Base-by-base conservation (phyloP, 169 alveolate genomes). In the Fabrea salina region DNA sequence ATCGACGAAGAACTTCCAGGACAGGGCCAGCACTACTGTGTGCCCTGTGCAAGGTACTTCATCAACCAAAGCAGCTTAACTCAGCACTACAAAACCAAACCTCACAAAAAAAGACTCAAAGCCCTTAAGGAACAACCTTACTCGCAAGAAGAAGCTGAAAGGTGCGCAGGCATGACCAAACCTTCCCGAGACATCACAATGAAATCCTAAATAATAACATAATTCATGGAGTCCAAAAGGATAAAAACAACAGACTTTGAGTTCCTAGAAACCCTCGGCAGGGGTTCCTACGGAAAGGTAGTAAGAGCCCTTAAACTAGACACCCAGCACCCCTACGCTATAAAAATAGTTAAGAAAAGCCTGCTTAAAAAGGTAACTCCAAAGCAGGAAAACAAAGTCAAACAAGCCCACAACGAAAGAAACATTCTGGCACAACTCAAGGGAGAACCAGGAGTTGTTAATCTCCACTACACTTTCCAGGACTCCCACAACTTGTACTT, bases 381-480 rank as follows among this genome's bases (percentile, higher is more conserved):
- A 5, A 59, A 8, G 8, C 19, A 76, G 83, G 40, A 40, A 19
- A 51, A 57, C 32, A 79, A 79, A 51, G 49, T 82, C 3, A 37
- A 44, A 8, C 74, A 79, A 49, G 85, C 82, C 82, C 56, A 75
- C 80, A 57, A 82, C 84, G 86, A 89, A 83, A 86, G 89, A 89
- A 87, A 89, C 86, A 35, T 84, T 77, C 25, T 88, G 85, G 79
- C 82, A 84, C 84, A 90, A 84, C 87, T 85, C 59, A 84, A 85
- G 53, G 70, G 84, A 53, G 95, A 91, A 85, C 82, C 85, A 66
- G 91, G 91, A 70, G 88, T 90, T 11, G 95, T 93, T 1, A 86
- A 86, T 40, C 83, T 93, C 61, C 82, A 82, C 41, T 86, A 88
- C 51, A 93, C 92, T 11, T 79, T 93, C 4, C 93, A 92, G 61